These are phyloP conservation scores for Biscogniauxia mediterranea DNA, from an alignment of 2,329 filamentous ascomycete genomes.

Conservation along the genomic window DNA sequence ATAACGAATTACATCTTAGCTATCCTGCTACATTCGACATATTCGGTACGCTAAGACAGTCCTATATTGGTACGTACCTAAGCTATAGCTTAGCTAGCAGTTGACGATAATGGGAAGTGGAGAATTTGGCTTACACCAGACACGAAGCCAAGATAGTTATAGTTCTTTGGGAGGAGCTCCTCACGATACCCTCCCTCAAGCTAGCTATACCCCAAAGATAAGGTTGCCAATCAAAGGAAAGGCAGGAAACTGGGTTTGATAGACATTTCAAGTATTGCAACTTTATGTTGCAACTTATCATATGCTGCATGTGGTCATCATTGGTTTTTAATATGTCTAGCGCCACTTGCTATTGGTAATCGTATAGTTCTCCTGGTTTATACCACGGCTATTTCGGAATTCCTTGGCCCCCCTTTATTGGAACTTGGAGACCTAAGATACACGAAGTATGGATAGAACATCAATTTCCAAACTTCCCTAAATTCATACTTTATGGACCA, in stretches of 20 bases:
- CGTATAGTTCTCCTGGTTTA: not conserved
- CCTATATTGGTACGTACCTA: not conserved
- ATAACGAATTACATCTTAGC: too few relatives aligned
- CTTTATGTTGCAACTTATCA: too few relatives aligned
- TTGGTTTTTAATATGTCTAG: not conserved
- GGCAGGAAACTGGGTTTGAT: not conserved
- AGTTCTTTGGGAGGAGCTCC: constrained; percentile 2
- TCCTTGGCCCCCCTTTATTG: not conserved
- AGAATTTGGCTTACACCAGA: not conserved
- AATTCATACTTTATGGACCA: too few relatives aligned
- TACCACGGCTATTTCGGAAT: not conserved
- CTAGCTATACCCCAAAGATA: not conserved
- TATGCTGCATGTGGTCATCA: not conserved
- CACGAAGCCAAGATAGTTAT: too few relatives aligned
- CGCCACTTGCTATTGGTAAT: not conserved
- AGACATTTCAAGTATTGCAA: not conserved
- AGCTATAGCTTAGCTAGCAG: not conserved
- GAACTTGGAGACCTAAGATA: not conserved
- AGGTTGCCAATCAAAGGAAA: not conserved
- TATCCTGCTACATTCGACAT: too few relatives aligned
- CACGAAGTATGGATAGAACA: too few relatives aligned
- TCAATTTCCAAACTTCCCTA: too few relatives aligned
- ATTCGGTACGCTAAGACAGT: not conserved
- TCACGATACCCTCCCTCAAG: not conserved
- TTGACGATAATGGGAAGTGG: not conserved